phyloP scores from a whole-genome alignment of 768 basidiomycete genomes.

The Rhodotorula diobovata region DNA sequence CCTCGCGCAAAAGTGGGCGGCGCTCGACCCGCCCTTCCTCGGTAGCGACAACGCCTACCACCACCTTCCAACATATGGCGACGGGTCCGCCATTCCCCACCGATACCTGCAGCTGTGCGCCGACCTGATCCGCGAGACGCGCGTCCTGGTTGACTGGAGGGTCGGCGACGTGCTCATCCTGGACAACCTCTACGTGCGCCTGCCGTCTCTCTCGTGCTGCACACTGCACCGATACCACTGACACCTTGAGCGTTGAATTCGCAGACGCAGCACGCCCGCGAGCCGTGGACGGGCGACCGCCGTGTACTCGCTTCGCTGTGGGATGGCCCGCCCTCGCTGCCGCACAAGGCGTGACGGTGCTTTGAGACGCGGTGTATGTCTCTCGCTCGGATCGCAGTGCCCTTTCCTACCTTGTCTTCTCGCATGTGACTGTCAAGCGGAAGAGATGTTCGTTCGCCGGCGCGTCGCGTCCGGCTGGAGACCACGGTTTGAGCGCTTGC shows the following conservation, averaged over 20 bases:
- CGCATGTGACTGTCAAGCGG: too few species aligned
- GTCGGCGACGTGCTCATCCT: slow-evolving; percentile 17
- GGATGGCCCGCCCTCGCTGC: slow-evolving; percentile 13
- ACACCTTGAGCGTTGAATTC: too few species aligned
- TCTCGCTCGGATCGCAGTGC: too few species aligned
- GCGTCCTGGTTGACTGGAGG: slow-evolving; percentile 15
- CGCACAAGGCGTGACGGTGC: slow-evolving; percentile 6
- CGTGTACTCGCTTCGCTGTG: slow-evolving; percentile 18
- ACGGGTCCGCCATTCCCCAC: slow-evolving; percentile 14
- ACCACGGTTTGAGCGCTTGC: too few species aligned
- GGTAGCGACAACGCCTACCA: slow-evolving; percentile 20
- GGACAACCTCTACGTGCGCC: slow-evolving; percentile 21
- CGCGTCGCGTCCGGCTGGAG: too few species aligned
- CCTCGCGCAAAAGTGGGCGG: slow-evolving; percentile 6
- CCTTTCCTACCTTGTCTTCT: too few species aligned
- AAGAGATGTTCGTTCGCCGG: too few species aligned
- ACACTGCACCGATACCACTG: background rate
- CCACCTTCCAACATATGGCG: slow-evolving; percentile 17
- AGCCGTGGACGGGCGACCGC: slow-evolving; percentile 17
- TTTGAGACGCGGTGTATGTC: too few species aligned
- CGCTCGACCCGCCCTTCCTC: slow-evolving; percentile 8
- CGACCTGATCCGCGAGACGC: slow-evolving; percentile 5
- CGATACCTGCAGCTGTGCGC: background rate
- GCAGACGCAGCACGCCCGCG: slow-evolving; percentile 20
- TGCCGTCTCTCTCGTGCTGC: too few species aligned